phyloP scores from a whole-genome alignment of 2,329 filamentous ascomycete genomes.

The Cadophora gregata region DNA sequence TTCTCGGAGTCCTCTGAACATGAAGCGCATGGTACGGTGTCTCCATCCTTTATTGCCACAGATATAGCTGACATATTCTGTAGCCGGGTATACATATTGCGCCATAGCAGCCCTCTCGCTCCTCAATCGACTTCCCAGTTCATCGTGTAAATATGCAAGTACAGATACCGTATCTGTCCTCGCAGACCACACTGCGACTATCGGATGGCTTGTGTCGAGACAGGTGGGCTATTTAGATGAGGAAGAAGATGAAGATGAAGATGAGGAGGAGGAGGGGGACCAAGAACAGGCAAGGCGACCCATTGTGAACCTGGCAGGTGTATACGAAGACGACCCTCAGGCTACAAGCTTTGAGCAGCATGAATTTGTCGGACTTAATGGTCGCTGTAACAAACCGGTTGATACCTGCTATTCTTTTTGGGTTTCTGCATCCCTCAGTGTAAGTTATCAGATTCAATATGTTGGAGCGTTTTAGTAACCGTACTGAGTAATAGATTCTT shows the following conservation, averaged over 20 bases:
- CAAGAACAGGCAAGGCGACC: neutral
- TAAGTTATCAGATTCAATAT: constrained; percentile 40
- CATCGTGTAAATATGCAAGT: neutral
- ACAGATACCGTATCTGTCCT: constrained; percentile 38
- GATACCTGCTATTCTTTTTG: constrained; percentile 98
- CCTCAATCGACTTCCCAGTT: constrained; percentile 50
- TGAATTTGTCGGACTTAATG: constrained; percentile 78
- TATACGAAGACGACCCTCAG: constrained; percentile 35
- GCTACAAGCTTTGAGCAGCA: constrained; percentile 40
- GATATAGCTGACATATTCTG: constrained; percentile 29
- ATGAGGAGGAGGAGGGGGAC: constrained; percentile 31
- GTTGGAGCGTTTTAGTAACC: constrained; percentile 13
- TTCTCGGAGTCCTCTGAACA: constrained; percentile 44
- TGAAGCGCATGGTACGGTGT: constrained; percentile 43
- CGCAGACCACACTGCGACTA: constrained; percentile 44
- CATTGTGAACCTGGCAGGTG: constrained; percentile 24
- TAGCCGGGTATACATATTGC: constrained; percentile 91
- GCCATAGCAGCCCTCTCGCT: constrained; percentile 79
- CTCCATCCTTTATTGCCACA: neutral
- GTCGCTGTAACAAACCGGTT: constrained; percentile 85
- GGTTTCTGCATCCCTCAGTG: constrained; percentile 71
- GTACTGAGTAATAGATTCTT: constrained; percentile 55
- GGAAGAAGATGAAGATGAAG: constrained; percentile 49
- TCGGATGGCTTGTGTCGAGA: constrained; percentile 65
- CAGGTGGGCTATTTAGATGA: constrained; percentile 66